Base-by-base conservation (phyloP, 2,329 filamentous ascomycete genomes). In the Colletotrichum liriopes region DNA sequence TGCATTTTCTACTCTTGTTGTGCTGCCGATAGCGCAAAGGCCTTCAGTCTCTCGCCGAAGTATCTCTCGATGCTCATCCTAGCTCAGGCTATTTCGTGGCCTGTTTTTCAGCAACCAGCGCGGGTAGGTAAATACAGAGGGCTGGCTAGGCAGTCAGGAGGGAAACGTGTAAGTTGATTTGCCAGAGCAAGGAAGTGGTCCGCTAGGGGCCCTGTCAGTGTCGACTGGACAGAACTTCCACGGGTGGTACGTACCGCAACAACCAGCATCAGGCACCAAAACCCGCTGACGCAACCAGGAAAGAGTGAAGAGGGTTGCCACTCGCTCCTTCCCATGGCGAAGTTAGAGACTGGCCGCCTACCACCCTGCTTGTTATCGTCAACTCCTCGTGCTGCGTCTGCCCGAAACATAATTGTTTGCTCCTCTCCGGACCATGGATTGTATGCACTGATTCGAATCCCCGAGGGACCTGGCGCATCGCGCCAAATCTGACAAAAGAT, bases 101-200 rank as follows among this genome's bases (percentile, higher is more conserved):
- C n/a, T 14, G 12, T 49, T 49, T 49, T 23, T 49, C 23, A 16
- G n/a, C 26, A 8, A 26, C 23, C 47, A 49, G n/a, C 47, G 47
- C 47, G 23, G 47, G 23, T 23, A 49, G 47, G 8, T 14, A 49
- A 20, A 23, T 5, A 23, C 16, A 43, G 16, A 43, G 23, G 47
- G 16, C 16, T 37, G 47, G 16, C 16, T 37, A 18, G 29, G 41
- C 3, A 23, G 11, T 4, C 8, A 14, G 45, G 45, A 7, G 54
- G 14, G 37, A 64, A 64, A 64, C 45, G 37, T 64, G 61, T 64
- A 64, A 64, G 61, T 64, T 64, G 61, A 64, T 55, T 64, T 64
- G 49, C 54, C 23, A 29, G 37, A 49, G 26, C 29, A 59, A 26
- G 20, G 23, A 29, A 54, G 37, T 32, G 61, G 37, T 16, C 35